These are phyloP conservation scores for Sclerotiophoma versabilis DNA, from an alignment of 2,329 filamentous ascomycete genomes.

Conservation along the genomic window DNA sequence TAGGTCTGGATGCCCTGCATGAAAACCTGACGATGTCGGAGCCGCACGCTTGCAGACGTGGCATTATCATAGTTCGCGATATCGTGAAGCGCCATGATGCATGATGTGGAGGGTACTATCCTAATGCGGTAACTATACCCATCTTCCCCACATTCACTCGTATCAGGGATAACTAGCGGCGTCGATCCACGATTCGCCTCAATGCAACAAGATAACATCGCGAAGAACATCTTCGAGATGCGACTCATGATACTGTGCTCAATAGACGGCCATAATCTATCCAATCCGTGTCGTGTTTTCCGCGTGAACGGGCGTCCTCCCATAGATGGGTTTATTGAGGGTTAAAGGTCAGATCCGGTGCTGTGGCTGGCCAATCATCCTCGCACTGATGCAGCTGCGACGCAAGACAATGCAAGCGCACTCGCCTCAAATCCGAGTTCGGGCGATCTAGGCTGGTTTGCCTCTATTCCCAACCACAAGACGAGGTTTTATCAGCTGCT, in stretches of 20 bases:
- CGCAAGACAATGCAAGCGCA: conserved; percentile 16
- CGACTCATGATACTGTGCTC: conserved; percentile 7
- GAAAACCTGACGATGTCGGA: conserved; percentile 13
- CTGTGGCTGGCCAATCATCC: conserved; percentile 30
- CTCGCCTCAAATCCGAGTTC: conserved; percentile 28
- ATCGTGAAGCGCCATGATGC: conserved; percentile 33
- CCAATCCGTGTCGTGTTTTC: conserved; percentile 34
- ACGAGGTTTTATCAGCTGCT: conserved; percentile 39
- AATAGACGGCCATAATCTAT: conserved; percentile 16
- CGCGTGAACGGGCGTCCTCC: conserved; percentile 34
- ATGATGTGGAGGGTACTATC: conserved; percentile 21
- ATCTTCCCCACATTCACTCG: conserved; percentile 21
- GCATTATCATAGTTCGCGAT: conserved; percentile 31
- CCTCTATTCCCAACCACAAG: conserved; percentile 28
- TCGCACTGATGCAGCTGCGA: conserved; percentile 26
- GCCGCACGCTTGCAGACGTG: conserved; percentile 24
- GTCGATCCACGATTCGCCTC: conserved; percentile 19
- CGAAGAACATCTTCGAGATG: conserved; percentile 12
- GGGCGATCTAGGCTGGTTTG: conserved; percentile 28
- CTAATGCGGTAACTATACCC: conserved; percentile 18
- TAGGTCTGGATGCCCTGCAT: conserved; percentile 14
- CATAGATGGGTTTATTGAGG: conserved; percentile 27
- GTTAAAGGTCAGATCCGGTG: conserved; percentile 3
- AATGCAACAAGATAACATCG: conserved; percentile 8
- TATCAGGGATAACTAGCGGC: conserved; percentile 12